Conservation (phyloP, 371 early-diverging fungal species). For the Mucor ambiguus region DNA sequence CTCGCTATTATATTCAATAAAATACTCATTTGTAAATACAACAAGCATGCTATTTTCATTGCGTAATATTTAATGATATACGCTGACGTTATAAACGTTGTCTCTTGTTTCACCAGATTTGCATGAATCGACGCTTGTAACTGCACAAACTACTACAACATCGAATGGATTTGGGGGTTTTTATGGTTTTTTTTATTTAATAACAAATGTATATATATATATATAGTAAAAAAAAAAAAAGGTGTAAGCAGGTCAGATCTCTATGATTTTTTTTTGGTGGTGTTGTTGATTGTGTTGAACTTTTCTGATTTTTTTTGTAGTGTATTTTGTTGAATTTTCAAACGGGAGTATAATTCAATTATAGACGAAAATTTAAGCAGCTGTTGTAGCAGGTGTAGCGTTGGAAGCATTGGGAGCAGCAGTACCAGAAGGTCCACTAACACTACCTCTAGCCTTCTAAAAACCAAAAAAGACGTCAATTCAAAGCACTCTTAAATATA, state of each 20-base stretch:
- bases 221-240: neutral
- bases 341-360: neutral
- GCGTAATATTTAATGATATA: too few species aligned
- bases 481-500: neutral
- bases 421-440: slow-evolving; percentile 37
- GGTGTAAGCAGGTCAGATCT: slow-evolving; percentile 1
- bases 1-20: neutral
- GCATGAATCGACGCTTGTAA: neutral
- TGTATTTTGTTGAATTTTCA: neutral
- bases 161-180: neutral
- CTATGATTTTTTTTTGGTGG: slow-evolving; percentile 3
- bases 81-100: too few species aligned
- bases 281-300: neutral
- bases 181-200: neutral
- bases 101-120: neutral
- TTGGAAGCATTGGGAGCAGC: neutral
- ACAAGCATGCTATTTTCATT: too few species aligned
- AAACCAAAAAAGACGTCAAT: neutral
- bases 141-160: neutral
- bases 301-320: neutral
- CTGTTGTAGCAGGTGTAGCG: neutral
- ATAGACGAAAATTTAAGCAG: slow-evolving; percentile 3
- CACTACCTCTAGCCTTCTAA: slow-evolving; percentile 46
- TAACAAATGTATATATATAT: neutral
- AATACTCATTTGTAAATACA: neutral